phyloP scores from a whole-genome alignment of 257 asterid species.

The Fraxinus anomala region DNA sequence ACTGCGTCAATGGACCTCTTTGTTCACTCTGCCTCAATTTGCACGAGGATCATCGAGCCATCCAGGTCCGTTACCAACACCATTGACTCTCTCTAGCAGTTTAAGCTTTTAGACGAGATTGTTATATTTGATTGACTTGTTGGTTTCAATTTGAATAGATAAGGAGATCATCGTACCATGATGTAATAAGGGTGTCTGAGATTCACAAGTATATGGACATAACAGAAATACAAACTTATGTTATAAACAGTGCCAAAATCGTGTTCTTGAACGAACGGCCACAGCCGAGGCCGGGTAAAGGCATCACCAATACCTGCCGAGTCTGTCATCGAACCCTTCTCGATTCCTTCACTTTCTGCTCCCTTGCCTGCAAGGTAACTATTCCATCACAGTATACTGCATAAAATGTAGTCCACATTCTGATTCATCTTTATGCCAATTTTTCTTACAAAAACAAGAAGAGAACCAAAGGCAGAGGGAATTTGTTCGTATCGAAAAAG shows the following conservation, averaged over 20 bases:
- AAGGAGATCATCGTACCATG: constrained; percentile 51
- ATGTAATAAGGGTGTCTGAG: constrained; percentile 71
- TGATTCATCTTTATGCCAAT: neutral
- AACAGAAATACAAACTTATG: constrained; percentile 61
- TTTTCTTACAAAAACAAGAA: neutral
- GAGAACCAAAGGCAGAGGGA: neutral
- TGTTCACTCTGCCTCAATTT: constrained; percentile 70
- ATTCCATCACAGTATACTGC: neutral
- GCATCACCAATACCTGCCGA: constrained; percentile 58
- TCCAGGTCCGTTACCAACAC: constrained; percentile 45
- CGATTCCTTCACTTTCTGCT: constrained; percentile 70
- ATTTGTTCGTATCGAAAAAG: neutral
- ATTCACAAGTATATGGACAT: constrained; percentile 69
- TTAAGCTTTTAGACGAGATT: too few relatives aligned
- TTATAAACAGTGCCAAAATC: constrained; percentile 73
- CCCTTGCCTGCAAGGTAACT: constrained; percentile 77
- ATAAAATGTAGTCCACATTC: too few relatives aligned
- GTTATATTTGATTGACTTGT: too few relatives aligned
- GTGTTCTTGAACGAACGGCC: constrained; percentile 73
- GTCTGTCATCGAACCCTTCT: constrained; percentile 72
- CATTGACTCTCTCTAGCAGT: too few relatives aligned
- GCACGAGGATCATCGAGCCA: constrained; percentile 72
- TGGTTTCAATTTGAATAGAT: too few relatives aligned
- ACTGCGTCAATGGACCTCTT: constrained; percentile 67
- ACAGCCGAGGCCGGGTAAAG: constrained; percentile 70